Conservation (phyloP, 1,284 basidiomycete species). For the Sporisorium exsertum region DNA sequence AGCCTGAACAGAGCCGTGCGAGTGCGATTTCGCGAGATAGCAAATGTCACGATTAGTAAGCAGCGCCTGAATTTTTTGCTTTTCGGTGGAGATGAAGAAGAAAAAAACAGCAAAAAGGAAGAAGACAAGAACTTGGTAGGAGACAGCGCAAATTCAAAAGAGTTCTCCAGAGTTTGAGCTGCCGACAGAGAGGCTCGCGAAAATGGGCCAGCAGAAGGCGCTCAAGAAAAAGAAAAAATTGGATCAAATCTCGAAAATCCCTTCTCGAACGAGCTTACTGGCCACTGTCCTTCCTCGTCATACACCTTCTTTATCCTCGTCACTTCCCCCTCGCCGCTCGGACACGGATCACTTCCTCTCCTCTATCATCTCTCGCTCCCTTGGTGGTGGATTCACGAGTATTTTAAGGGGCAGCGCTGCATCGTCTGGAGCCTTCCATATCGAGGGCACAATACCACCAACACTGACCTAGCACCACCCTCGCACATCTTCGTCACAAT, state of each 20-base stretch:
- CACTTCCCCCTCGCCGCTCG: background rate
- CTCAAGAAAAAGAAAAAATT: background rate
- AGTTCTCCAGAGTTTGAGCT: background rate
- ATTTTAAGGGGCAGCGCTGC: constrained; percentile 9
- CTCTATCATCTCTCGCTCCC: background rate
- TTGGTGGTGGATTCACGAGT: constrained; percentile 3
- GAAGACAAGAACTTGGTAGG: too few species aligned
- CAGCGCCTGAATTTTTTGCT: constrained; percentile 6
- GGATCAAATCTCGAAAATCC: background rate
- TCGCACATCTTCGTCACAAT: constrained; percentile 36
- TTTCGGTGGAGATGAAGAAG: constrained; percentile 26
- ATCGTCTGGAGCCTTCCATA: constrained; percentile 1
- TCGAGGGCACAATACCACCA: background rate
- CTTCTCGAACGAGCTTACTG: background rate
- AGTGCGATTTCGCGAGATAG: background rate
- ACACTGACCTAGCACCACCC: background rate
- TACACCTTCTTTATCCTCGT: background rate
- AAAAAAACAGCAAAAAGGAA: constrained; percentile 2
- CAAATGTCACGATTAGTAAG: constrained; percentile 27
- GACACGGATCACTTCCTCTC: background rate
- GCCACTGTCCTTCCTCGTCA: background rate
- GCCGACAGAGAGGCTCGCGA: background rate
- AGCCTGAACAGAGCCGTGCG: constrained; percentile 17
- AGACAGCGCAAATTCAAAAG: background rate
- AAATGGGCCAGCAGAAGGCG: background rate